Conservation (phyloP, 192 early-diverging fungal genomes). For the Coemansia sp. region DNA sequence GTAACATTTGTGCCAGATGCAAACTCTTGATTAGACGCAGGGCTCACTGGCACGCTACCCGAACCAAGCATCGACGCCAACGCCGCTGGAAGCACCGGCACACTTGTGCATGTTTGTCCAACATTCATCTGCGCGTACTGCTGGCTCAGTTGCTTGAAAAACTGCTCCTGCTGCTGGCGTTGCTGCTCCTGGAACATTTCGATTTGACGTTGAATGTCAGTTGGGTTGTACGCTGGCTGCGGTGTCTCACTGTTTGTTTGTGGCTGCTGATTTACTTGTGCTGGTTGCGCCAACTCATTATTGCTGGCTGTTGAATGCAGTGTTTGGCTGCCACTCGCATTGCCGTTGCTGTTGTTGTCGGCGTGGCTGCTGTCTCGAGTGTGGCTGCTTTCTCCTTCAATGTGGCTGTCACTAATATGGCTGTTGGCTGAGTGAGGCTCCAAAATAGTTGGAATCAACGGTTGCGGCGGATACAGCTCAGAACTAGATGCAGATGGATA, state of each 20-base stretch:
- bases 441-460: neutral
- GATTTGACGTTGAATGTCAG: slow-evolving; percentile 36
- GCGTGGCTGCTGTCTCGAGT: neutral
- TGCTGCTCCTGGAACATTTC: slow-evolving; percentile 51
- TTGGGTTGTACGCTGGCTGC: neutral
- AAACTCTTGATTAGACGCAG: too few relatives aligned
- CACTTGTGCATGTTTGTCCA: neutral
- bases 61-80: neutral
- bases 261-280: neutral
- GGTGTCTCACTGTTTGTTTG: neutral
- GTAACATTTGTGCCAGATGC: neutral
- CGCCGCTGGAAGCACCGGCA: too few relatives aligned
- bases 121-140: slow-evolving; percentile 32
- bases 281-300: neutral
- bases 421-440: neutral
- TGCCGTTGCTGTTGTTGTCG: neutral
- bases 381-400: neutral
- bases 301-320: neutral
- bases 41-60: neutral
- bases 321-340: neutral
- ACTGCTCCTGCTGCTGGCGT: slow-evolving; percentile 44
- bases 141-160: slow-evolving; percentile 33
- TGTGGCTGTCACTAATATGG: neutral
- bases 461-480: neutral
- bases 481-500: neutral